These are phyloP conservation scores for Vigna unguiculata DNA, from an alignment of 306 rosid genomes.

Conservation along the genomic window DNA sequence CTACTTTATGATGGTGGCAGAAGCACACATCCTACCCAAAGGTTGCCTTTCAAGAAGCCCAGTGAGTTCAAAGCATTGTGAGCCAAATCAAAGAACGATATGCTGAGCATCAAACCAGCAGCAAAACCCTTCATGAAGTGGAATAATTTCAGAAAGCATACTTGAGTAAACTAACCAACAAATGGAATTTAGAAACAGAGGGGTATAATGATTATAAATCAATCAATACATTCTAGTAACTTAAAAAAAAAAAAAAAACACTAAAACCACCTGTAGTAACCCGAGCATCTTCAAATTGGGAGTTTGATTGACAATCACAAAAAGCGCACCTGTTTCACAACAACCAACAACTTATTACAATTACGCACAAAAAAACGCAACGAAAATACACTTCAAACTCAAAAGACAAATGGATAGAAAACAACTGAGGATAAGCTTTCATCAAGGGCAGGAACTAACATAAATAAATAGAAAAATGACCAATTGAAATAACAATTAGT, in stretches of 20 bases:
- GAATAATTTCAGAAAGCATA: conserved; percentile 27
- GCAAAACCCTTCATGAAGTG: conserved; percentile 82
- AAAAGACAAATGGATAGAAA: too few species aligned
- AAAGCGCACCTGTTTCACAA: conserved; percentile 78
- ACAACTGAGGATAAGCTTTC: not conserved
- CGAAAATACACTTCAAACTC: not conserved
- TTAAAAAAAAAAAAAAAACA: not conserved
- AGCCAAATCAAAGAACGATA: conserved; percentile 96
- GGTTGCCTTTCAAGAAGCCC: conserved; percentile 91
- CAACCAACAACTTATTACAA: conserved; percentile 37
- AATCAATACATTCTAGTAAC: not conserved
- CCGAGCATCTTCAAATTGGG: conserved; percentile 97
- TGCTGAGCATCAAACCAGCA: conserved; percentile 96
- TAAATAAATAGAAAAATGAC: not conserved
- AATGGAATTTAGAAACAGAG: conserved; percentile 16
- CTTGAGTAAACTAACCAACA: not conserved
- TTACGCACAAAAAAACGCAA: conserved; percentile 18
- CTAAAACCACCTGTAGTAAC: conserved; percentile 72
- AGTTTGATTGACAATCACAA: conserved; percentile 73
- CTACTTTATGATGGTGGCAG: conserved; percentile 9
- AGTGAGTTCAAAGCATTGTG: conserved; percentile 93
- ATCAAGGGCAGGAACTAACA: not conserved
- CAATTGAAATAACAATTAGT: not conserved
- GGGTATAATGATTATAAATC: conserved; percentile 1
- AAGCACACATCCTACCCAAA: conserved; percentile 71